Conservation (phyloP, 2,329 filamentous ascomycete genomes). For the Orbilia javanica region DNA sequence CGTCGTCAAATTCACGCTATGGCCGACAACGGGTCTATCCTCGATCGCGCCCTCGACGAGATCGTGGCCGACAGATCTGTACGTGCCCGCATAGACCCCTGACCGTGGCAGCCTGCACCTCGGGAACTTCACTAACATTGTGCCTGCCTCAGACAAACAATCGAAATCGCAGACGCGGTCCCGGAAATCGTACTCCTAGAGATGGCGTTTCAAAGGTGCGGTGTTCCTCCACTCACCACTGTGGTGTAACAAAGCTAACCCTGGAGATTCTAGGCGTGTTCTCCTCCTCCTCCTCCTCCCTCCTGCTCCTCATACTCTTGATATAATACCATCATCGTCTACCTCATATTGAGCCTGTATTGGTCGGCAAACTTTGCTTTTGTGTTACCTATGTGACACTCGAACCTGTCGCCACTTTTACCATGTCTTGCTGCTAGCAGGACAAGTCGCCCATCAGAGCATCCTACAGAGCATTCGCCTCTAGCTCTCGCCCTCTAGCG, state of each 20-base stretch:
- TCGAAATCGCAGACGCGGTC: slow-evolving; percentile 54
- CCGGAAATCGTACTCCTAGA: slow-evolving; percentile 58
- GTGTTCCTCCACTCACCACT: neutral
- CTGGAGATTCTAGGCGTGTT: slow-evolving; percentile 50
- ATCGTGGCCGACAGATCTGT: slow-evolving; percentile 58
- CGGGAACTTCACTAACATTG: neutral
- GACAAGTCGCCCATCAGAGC: slow-evolving; percentile 35
- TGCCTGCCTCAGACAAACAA: slow-evolving; percentile 44
- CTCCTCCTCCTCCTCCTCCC: slow-evolving; percentile 57
- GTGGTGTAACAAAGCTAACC: slow-evolving; percentile 32
- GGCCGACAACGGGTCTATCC: slow-evolving; percentile 49
- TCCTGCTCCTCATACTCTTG: slow-evolving; percentile 44
- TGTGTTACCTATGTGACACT: slow-evolving; percentile 42
- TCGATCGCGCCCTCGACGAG: slow-evolving; percentile 58
- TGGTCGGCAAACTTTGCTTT: slow-evolving; percentile 52
- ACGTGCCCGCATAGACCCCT: slow-evolving; percentile 19
- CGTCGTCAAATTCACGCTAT: slow-evolving; percentile 27
- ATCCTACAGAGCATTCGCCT: slow-evolving; percentile 4
- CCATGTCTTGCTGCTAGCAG: slow-evolving; percentile 24
- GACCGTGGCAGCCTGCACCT: neutral
- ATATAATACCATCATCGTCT: slow-evolving; percentile 33
- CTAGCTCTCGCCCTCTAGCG: slow-evolving; percentile 47
- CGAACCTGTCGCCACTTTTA: slow-evolving; percentile 22
- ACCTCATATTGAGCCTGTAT: slow-evolving; percentile 54
- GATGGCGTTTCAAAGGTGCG: slow-evolving; percentile 59